A percentile compares a stretch with the other conserved stretches of the same genome.
Conservation (phyloP, 192 early-diverging fungal genomes). For the Podila verticillata region DNA sequence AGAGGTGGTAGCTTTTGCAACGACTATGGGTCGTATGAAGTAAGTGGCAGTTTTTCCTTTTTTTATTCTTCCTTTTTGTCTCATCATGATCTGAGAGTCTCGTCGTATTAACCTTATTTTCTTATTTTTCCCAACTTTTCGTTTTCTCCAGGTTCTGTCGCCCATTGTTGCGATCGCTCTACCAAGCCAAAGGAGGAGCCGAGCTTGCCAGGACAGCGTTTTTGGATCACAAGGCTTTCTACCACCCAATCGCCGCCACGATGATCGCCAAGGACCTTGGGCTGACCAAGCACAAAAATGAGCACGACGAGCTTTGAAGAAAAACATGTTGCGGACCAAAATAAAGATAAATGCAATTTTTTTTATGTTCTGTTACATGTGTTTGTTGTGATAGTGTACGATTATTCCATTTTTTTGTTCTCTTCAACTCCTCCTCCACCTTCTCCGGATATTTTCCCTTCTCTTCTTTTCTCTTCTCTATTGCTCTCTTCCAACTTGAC, state of each 20-base stretch:
- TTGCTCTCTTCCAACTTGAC: slow-evolving; percentile 33
- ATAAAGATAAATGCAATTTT: no score
- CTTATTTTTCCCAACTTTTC: no score
- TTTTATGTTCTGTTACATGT: no score
- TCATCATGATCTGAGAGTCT: no score
- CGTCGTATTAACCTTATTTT: no score
- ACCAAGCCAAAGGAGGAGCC: slow-evolving; percentile 73
- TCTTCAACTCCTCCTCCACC: no score
- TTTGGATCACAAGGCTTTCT: slow-evolving; percentile 76
- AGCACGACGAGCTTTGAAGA: no score
- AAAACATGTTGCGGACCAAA: no score
- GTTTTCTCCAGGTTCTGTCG: slow-evolving; percentile 49
- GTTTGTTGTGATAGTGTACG: no score
- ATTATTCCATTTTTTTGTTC: no score
- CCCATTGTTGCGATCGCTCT: slow-evolving; percentile 60
- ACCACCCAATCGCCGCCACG: slow-evolving; percentile 92
- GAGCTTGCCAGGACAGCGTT: slow-evolving; percentile 85
- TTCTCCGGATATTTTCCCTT: no score
- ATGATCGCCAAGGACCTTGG: slow-evolving; percentile 86
- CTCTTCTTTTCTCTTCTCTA: not conserved
- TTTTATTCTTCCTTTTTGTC: no score
- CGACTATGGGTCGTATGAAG: slow-evolving; percentile 94
- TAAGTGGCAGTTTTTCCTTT: not conserved
- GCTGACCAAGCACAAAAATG: slow-evolving; percentile 32
- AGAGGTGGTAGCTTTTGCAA: slow-evolving; percentile 81